phyloP scores from a whole-genome alignment of 2,329 filamentous ascomycete species.

The Beauveria brongniartii region DNA sequence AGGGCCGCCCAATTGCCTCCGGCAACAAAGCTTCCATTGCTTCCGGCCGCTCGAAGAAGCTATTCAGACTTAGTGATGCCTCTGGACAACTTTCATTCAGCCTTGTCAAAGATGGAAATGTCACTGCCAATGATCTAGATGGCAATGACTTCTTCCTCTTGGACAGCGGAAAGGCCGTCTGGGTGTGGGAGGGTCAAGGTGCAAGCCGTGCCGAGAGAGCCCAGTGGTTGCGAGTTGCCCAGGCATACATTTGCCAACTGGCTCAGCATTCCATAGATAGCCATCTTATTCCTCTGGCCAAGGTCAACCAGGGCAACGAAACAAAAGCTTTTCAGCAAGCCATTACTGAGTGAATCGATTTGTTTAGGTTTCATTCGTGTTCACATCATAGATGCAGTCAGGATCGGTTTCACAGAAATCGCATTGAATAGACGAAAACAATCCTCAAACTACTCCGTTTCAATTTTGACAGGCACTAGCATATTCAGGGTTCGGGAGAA shows the following conservation, averaged over 20 bases:
- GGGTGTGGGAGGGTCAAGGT: constrained; percentile 57
- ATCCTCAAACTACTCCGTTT: not conserved
- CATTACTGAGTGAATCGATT: constrained; percentile 25
- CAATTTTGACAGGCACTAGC: not conserved
- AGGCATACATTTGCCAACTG: constrained; percentile 43
- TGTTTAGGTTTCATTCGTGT: not conserved
- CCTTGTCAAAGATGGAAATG: constrained; percentile 47
- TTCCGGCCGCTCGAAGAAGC: constrained; percentile 27
- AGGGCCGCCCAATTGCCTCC: constrained; percentile 32
- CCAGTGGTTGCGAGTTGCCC: constrained; percentile 52
- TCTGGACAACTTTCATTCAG: constrained; percentile 49
- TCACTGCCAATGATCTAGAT: constrained; percentile 43
- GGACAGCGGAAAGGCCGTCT: constrained; percentile 48
- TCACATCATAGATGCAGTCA: not conserved
- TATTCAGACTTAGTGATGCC: constrained; percentile 57
- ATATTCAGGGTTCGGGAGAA: constrained; percentile 12
- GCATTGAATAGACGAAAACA: not conserved
- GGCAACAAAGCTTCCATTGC: constrained; percentile 14
- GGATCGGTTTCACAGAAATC: constrained; percentile 9
- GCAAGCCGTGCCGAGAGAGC: constrained; percentile 52
- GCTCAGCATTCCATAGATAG: constrained; percentile 24
- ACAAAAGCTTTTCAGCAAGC: constrained; percentile 43
- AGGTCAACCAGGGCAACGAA: constrained; percentile 49
- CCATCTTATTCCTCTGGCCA: constrained; percentile 44
- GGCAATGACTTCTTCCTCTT: constrained; percentile 55